Evolutionary conservation across 2,329 filamentous ascomycete species (phyloP).

Genomic region (Alternaria ventricosa): DNA sequence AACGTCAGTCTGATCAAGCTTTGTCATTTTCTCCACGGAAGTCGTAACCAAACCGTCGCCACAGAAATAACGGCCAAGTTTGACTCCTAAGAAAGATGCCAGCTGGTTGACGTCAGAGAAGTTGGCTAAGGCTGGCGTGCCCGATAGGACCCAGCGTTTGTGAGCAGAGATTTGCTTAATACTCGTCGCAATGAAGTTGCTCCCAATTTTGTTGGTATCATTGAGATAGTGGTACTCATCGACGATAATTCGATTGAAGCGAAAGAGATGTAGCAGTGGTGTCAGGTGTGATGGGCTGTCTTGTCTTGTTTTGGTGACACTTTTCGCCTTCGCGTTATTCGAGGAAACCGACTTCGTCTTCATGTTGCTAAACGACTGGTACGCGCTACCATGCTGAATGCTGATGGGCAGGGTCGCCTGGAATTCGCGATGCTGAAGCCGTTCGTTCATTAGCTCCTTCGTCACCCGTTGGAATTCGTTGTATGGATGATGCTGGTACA

Average conservation of each 20-base stretch:
- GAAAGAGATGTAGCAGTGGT: constrained; percentile 64
- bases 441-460: constrained; percentile 22
- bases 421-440: constrained; percentile 44
- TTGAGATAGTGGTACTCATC: constrained; percentile 70
- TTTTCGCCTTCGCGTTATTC: background rate
- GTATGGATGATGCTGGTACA: constrained; percentile 42
- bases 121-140: constrained; percentile 64
- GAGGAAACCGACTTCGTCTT: constrained; percentile 6
- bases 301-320: too few relatives aligned
- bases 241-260: constrained; percentile 66
- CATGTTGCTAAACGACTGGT: constrained; percentile 27
- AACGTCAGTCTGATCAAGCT: constrained; percentile 47
- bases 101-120: constrained; percentile 67
- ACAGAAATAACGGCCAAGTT: constrained; percentile 62
- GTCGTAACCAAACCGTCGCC: constrained; percentile 53
- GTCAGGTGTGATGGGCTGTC: background rate
- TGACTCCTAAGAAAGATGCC: constrained; percentile 62
- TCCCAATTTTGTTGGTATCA: constrained; percentile 40
- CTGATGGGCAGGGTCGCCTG: constrained; percentile 49
- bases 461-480: constrained; percentile 38
- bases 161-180: constrained; percentile 57
- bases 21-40: constrained; percentile 52
- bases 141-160: constrained; percentile 68
- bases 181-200: constrained; percentile 36
- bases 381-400: constrained; percentile 45